phyloP scores from a whole-genome alignment of 257 asterid species.

The Nicotiana attenuata region DNA sequence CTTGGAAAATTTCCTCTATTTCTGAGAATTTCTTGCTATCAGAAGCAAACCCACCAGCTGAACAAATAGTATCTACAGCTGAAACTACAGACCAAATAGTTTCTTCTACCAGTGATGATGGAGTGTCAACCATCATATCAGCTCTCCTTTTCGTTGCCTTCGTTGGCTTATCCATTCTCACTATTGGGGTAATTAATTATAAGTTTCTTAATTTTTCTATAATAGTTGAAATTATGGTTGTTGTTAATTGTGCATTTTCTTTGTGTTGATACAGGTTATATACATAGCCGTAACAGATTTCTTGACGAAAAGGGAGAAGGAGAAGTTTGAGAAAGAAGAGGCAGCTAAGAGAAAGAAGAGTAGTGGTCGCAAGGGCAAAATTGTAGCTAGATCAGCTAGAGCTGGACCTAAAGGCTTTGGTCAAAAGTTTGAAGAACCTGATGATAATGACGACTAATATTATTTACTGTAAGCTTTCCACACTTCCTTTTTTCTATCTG shows the following conservation, averaged over 20 bases:
- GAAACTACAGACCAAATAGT: constrained; percentile 45
- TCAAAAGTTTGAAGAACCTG: constrained; percentile 46
- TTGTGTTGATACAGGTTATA: constrained; percentile 43
- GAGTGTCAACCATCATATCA: constrained; percentile 37
- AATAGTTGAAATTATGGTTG: too few relatives aligned
- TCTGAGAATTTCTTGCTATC: constrained; percentile 19
- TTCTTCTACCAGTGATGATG: constrained; percentile 33
- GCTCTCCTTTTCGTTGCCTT: constrained; percentile 63
- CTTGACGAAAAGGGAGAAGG: constrained; percentile 78
- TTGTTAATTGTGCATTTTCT: constrained; percentile 5
- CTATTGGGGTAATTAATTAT: constrained; percentile 49
- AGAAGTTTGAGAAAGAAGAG: constrained; percentile 76
- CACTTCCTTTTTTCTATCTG: too few relatives aligned
- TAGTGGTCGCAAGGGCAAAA: constrained; percentile 41
- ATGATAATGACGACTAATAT: constrained; percentile 26
- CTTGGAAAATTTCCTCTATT: constrained; percentile 34
- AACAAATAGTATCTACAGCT: constrained; percentile 26
- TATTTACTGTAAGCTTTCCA: neutral
- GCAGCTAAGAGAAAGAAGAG: constrained; percentile 52
- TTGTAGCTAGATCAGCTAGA: constrained; percentile 33
- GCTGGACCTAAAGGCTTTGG: constrained; percentile 90
- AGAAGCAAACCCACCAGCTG: too few relatives aligned
- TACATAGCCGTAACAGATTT: constrained; percentile 81
- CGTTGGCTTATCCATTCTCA: constrained; percentile 65
- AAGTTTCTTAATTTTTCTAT: too few relatives aligned